These are phyloP conservation scores for Jatropha podagrica DNA, from an alignment of 441 rosid species.

Conservation along the genomic window DNA sequence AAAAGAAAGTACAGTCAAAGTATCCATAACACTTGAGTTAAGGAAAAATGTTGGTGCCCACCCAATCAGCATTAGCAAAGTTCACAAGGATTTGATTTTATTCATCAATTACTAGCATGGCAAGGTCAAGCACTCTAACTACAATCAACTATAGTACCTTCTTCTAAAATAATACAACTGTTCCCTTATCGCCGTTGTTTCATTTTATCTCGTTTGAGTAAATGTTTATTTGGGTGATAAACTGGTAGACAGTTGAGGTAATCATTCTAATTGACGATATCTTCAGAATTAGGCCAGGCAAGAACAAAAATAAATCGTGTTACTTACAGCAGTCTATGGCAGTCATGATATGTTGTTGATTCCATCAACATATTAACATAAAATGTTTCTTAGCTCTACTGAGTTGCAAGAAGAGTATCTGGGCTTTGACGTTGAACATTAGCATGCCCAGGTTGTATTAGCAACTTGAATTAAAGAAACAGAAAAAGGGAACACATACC, in stretches of 20 bases:
- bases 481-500: constrained; percentile 43
- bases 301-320: background rate
- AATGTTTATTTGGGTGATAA: background rate
- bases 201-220: background rate
- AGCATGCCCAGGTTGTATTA: background rate
- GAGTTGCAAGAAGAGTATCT: constrained; percentile 2
- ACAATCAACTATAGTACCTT: background rate
- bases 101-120: background rate
- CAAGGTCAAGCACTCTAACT: background rate
- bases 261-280: background rate
- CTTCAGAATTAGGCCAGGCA: background rate
- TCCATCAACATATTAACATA: background rate
- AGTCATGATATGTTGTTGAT: background rate
- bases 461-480: constrained; percentile 12
- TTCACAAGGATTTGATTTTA: background rate
- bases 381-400: background rate
- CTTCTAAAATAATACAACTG: background rate
- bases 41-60: background rate
- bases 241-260: background rate
- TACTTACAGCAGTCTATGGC: too few species aligned
- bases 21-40: background rate
- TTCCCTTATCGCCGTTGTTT: too few species aligned
- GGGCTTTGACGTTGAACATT: background rate
- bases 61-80: background rate
- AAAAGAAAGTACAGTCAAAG: background rate